Base-by-base conservation (phyloP, 148 eudicot genomes). In the Nyssa sinensis region DNA sequence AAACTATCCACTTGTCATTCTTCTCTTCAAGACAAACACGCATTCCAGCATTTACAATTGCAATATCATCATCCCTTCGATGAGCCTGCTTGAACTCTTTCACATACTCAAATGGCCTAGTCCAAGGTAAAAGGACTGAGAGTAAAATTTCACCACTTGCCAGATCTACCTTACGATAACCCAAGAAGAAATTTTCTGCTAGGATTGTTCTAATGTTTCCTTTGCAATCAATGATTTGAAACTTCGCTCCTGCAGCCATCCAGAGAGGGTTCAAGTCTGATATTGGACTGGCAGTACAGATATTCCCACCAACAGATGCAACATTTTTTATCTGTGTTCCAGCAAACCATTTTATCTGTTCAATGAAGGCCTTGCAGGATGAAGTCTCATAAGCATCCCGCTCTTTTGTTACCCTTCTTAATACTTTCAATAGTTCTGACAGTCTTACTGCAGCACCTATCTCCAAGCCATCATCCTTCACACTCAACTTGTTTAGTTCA, bases 81-180 rank as follows among this genome's bases (percentile, higher is more conserved):
- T 96, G 99, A 74, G 99, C 94, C 83, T 96, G 99, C 85, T 96
- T 96, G 73, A 93, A 93, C 72, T 93, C 99, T 76, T 88, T 93
- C 68, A 96, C 99, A 68, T 82, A 88, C 78, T 96, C 99, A 73
- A 74, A 88, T 24, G 81, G 83, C 51, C 80, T 79, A 64, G 90
- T 93, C 98, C 98, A 96, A 64, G 99, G 99, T 66, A 96, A 83
- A 80, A 84, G 84, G 28, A 96, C 77, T 1, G 98, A 96, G 31
- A 89, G 85, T 66, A 96, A 81, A 70, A 96, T 91, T 86, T 96
- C 99, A 78, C 83, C 83, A 75, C 73, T 81, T 23, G 87, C 84
- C 81, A 96, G 77, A 87, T 93, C 89, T 55, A 93, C 91, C 80
- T 91, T 96, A 70, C 98, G 98, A 78, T 96, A 93, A 67, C 97